Percentiles rank a stretch among this genome's conserved stretches.
These are phyloP conservation scores for Tausonia pullulans DNA, from an alignment of 1,284 basidiomycete genomes.

Conservation along the genomic window DNA sequence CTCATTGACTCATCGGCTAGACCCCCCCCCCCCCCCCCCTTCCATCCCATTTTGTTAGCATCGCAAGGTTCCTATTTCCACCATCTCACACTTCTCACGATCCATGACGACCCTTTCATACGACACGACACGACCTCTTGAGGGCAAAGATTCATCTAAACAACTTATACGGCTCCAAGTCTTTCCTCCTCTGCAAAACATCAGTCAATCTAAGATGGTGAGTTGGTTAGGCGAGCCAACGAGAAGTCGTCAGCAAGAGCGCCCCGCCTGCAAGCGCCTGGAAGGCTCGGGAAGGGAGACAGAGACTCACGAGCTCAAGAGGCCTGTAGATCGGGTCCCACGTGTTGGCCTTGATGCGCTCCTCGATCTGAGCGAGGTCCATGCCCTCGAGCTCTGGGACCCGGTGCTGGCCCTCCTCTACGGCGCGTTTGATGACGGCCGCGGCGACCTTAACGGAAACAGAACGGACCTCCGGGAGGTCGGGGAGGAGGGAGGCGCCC, in stretches of 20 bases:
- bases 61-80: too few relatives aligned
- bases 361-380: slow-evolving; percentile 11
- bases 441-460: slow-evolving; percentile 44
- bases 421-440: slow-evolving; percentile 65
- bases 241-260: too few relatives aligned
- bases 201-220: background rate
- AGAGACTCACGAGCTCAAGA: slow-evolving; percentile 2
- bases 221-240: too few relatives aligned
- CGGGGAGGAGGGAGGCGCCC: slow-evolving; percentile 42
- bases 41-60: too few relatives aligned
- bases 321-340: slow-evolving; percentile 1
- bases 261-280: background rate
- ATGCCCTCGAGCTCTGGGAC: slow-evolving; percentile 16
- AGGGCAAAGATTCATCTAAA: too few relatives aligned
- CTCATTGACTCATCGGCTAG: too few relatives aligned
- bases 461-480: slow-evolving; percentile 59
- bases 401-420: slow-evolving; percentile 52
- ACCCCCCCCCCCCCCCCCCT: too few relatives aligned
- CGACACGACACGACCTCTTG: too few relatives aligned
- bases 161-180: too few relatives aligned
- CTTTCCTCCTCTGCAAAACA: background rate
- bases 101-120: too few relatives aligned
- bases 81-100: too few relatives aligned
- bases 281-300: background rate
- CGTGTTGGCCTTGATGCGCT: slow-evolving; percentile 2